Percentiles rank a stretch among this genome's conserved stretches.
Conservation (phyloP, 2,329 filamentous ascomycete genomes). For the Ascocoryne sarcoides region DNA sequence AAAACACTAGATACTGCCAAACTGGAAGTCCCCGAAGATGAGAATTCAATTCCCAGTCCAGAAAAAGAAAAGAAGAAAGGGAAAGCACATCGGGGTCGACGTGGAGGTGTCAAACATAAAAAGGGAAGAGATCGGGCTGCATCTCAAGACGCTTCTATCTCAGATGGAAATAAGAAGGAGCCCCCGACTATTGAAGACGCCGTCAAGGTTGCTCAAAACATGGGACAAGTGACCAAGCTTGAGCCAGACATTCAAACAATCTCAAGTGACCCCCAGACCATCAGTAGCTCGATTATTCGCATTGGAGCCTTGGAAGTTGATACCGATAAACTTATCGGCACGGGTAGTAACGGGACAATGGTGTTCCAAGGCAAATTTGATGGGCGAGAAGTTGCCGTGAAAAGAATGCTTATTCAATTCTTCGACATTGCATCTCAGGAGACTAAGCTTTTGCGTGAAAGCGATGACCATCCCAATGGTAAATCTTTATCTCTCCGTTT, state of each 20-base stretch:
- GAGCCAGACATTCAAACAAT: slow-evolving; percentile 55
- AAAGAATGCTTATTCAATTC: slow-evolving; percentile 92
- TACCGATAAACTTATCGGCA: slow-evolving; percentile 54
- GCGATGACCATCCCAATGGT: slow-evolving; percentile 88
- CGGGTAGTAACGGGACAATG: slow-evolving; percentile 92
- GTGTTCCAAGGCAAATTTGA: slow-evolving; percentile 95
- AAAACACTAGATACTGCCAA: neutral
- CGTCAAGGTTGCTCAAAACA: slow-evolving; percentile 48
- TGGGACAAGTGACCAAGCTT: slow-evolving; percentile 43
- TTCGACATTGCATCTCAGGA: slow-evolving; percentile 94
- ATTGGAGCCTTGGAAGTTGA: slow-evolving; percentile 59
- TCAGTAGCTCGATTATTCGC: slow-evolving; percentile 49
- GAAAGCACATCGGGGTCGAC: slow-evolving; percentile 61
- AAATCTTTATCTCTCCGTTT: slow-evolving; percentile 17
- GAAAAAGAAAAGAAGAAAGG: slow-evolving; percentile 40
- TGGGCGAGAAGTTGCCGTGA: slow-evolving; percentile 86
- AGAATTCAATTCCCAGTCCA: slow-evolving; percentile 31
- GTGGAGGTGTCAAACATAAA: slow-evolving; percentile 61
- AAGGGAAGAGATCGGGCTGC: slow-evolving; percentile 36
- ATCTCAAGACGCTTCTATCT: slow-evolving; percentile 32
- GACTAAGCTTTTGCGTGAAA: slow-evolving; percentile 81
- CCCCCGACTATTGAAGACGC: slow-evolving; percentile 40
- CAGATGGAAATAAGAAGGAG: slow-evolving; percentile 31
- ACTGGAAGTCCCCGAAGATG: slow-evolving; percentile 11
- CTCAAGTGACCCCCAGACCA: slow-evolving; percentile 47